These are phyloP conservation scores for Hirsutella thompsonii DNA, from an alignment of 2,329 filamentous ascomycete species.

Conservation along the genomic window DNA sequence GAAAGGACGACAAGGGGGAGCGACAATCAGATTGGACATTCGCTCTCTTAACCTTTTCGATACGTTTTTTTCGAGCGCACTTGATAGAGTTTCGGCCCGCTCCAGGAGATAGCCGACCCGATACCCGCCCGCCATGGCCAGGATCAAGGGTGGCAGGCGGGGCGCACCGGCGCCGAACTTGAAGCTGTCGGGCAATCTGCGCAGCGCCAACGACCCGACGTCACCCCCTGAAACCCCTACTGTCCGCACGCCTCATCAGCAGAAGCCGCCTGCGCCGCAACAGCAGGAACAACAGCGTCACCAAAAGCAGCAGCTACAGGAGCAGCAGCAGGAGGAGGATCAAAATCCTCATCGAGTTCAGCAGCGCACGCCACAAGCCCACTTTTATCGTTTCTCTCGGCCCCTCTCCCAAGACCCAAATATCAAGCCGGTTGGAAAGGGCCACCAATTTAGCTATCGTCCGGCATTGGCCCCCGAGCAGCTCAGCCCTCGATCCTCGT, in stretches of 20 bases:
- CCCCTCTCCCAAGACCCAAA: constrained; percentile 21
- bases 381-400: constrained; percentile 17
- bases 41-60: neutral
- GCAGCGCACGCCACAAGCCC: constrained; percentile 12
- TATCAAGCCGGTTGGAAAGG: constrained; percentile 28
- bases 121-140: constrained; percentile 3
- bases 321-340: too few species aligned
- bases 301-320: too few species aligned
- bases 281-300: neutral
- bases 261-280: neutral
- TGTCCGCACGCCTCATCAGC: constrained; percentile 10
- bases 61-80: neutral
- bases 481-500: constrained; percentile 22
- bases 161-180: constrained; percentile 29
- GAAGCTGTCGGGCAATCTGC: constrained; percentile 17
- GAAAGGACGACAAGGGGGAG: neutral
- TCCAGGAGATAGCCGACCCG: too few species aligned
- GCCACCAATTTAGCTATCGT: constrained; percentile 29
- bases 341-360: too few species aligned
- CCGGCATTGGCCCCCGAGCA: constrained; percentile 19
- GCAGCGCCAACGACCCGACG: constrained; percentile 22
- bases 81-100: constrained; percentile 1
- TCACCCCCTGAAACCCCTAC: constrained; percentile 36
- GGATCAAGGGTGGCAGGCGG: constrained; percentile 6
- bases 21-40: neutral